Evolutionary conservation across 768 basidiomycete genomes (phyloP).

Genomic region (Amanita polypyramis): DNA sequence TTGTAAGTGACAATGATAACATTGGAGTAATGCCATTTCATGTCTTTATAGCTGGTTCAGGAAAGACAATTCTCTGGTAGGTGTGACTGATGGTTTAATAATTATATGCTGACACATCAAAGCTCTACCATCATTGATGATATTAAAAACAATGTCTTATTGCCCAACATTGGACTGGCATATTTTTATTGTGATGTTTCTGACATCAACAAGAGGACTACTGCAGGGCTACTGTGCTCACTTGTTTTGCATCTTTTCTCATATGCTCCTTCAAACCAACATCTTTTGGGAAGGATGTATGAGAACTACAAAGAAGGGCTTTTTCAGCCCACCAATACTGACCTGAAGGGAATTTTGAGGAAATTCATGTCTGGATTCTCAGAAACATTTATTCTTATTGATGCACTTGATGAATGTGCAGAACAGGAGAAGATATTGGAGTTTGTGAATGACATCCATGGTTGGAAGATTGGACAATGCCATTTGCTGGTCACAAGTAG

Average conservation of each 20-base stretch:
- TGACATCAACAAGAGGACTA: neutral
- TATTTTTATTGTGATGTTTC: slow-evolving; percentile 3
- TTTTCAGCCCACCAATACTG: neutral
- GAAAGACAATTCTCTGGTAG: no score
- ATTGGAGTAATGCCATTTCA: no score
- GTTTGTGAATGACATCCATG: neutral
- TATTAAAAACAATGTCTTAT: neutral
- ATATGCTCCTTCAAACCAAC: neutral
- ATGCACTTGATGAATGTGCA: neutral
- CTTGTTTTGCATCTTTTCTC: neutral
- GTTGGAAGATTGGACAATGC: neutral
- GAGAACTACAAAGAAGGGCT: neutral
- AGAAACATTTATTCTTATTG: neutral
- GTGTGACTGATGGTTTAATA: no score
- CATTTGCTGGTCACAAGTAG: neutral
- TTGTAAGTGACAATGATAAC: no score
- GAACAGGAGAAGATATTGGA: neutral
- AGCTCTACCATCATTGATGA: neutral
- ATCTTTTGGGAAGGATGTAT: neutral
- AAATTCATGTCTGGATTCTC: neutral
- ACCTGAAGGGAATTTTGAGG: neutral
- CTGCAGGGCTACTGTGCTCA: neutral
- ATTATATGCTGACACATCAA: no score
- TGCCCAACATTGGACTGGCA: neutral
- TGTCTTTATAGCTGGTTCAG: no score